Conservation (phyloP, 2,329 filamentous ascomycete species). For the Monilinia vaccinii-corymbosi region DNA sequence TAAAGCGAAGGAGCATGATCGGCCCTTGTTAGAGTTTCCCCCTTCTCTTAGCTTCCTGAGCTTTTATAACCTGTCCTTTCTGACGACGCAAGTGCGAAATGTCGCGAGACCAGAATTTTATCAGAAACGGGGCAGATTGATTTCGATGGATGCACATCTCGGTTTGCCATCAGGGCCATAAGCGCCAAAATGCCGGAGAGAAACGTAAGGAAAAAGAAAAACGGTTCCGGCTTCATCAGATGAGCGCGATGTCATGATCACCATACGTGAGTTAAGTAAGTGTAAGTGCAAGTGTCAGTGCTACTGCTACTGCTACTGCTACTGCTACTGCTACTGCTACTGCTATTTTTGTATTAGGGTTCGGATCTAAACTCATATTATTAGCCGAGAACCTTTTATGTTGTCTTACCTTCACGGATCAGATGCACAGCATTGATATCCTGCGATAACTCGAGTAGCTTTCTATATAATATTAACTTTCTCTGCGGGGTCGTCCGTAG, state of each 20-base stretch:
- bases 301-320: too few species aligned
- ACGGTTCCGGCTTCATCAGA: background rate
- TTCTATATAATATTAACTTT: too few species aligned
- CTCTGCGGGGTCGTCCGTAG: too few species aligned
- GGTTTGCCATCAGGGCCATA: background rate
- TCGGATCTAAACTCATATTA: too few species aligned
- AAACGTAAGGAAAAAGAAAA: background rate
- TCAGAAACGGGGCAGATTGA: background rate
- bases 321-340: too few species aligned
- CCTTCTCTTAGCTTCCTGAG: too few species aligned
- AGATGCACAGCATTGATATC: background rate
- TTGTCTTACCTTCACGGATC: background rate
- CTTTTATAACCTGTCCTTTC: too few species aligned
- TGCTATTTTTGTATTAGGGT: too few species aligned
- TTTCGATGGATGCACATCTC: background rate
- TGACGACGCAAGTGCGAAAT: background rate
- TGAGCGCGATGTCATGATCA: background rate
- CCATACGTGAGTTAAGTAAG: background rate
- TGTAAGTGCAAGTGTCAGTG: too few species aligned
- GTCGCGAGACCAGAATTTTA: background rate
- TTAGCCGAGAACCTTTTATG: too few species aligned
- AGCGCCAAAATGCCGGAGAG: background rate
- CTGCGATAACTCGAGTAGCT: too few species aligned
- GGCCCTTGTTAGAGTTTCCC: background rate
- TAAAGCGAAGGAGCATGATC: background rate